Conservation (phyloP, 805 yeast genomes). For the Hanseniaspora pseudoguilliermondii region DNA sequence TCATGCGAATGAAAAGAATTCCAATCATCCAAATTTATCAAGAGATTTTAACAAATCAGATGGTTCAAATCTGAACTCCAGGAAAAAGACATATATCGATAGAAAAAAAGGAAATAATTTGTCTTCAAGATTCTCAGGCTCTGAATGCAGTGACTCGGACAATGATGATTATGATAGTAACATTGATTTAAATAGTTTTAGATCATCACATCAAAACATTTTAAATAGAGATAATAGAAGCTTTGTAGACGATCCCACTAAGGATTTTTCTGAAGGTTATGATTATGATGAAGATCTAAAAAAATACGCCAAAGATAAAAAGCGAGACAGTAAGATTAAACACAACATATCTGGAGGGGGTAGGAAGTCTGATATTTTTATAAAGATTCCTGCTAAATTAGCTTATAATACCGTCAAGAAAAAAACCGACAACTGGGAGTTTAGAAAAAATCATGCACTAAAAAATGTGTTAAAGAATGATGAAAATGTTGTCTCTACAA, state of each 20-base stretch:
- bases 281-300: background rate
- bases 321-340: background rate
- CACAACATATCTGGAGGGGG: background rate
- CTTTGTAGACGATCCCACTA: background rate
- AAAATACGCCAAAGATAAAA: background rate
- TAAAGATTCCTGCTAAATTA: slow-evolving; percentile 7
- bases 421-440: slow-evolving; percentile 5
- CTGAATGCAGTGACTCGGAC: background rate
- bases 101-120: background rate
- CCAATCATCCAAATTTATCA: background rate
- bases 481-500: background rate
- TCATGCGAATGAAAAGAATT: background rate
- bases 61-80: background rate
- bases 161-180: background rate
- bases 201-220: background rate
- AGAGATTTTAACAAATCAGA: too few species aligned
- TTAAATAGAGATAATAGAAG: background rate
- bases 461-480: background rate
- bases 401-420: slow-evolving; percentile 5
- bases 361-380: slow-evolving; percentile 1
- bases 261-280: background rate
- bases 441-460: background rate
- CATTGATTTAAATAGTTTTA: background rate
- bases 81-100: background rate
- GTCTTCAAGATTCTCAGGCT: background rate